Evolutionary conservation across 2,329 filamentous ascomycete genomes (phyloP), one percentile per base, ranked within the genome.

Genomic region (Xylaria multiplex): DNA sequence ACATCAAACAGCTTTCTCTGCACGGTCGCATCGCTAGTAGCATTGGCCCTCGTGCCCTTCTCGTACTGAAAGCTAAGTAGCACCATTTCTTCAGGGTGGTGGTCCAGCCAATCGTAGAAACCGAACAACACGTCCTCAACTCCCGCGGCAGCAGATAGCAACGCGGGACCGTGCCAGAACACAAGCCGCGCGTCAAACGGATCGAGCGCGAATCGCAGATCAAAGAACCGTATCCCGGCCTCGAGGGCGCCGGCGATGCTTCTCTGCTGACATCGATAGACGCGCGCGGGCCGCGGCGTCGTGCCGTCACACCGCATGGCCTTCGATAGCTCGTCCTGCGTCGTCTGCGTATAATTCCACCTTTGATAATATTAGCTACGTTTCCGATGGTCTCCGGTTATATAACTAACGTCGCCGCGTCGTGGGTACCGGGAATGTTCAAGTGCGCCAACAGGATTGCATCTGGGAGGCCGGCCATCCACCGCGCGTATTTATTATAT

Each of bases 401-500:
- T 27, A 27, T 27, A 27, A 27, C 27, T 27, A 27, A 27, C 0
- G 83, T 85, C 2, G 81, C 79, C 3, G 80, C 78, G 70, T 86
- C 83, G 73, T 86, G 84, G 3, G 79, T 80, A 1, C 84, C 84
- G 2, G 84, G 84, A 45, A 85, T 81, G 68, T 82, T 85, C 73
- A 85, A 78, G 19, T 81, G 81, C 2, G 80, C 77, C 0, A 85
- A 68, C 2, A 71, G 77, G 0, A 78, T 83, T 14, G 76, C 66
- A 67, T 86, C 83, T 1, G 79, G 71, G 46, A 82, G 77, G 0
- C 52, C 61, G 27, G 77, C 76, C 84, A 86, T 86, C 84, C 84
- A 85, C 48, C 73, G 74, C 2, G 81, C 72, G 27, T 62, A 61
- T 24, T 49, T 32, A 8, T 59, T 59, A 32, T 43, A 27, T 3